Percentiles rank a stretch among this genome's conserved stretches.
These are phyloP conservation scores for Fagopyrum homotropicum DNA, from an alignment of 148 eudicot species.

Conservation along the genomic window DNA sequence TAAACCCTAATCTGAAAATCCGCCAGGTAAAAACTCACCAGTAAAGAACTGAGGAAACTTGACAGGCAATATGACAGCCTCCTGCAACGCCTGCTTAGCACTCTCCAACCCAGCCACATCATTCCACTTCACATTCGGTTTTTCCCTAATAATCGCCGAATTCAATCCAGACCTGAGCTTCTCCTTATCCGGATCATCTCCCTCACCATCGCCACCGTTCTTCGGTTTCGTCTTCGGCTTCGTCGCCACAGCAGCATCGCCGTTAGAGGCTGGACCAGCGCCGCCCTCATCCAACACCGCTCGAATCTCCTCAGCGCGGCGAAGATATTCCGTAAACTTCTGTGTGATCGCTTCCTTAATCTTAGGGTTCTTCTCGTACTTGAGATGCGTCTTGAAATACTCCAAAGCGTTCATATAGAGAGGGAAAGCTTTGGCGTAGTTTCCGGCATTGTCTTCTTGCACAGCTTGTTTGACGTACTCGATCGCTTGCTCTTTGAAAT, in stretches of 20 bases:
- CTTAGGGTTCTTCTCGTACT: constrained; percentile 94
- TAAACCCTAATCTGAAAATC: neutral
- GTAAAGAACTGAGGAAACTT: constrained; percentile 96
- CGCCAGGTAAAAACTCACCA: constrained; percentile 33
- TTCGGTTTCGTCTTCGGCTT: constrained; percentile 74
- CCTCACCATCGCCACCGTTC: constrained; percentile 62
- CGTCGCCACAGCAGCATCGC: constrained; percentile 75
- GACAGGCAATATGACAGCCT: constrained; percentile 94
- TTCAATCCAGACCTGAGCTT: constrained; percentile 80
- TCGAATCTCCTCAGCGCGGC: constrained; percentile 95
- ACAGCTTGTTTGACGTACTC: constrained; percentile 95
- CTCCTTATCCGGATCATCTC: constrained; percentile 81
- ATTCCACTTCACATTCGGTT: constrained; percentile 95
- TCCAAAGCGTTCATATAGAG: constrained; percentile 92
- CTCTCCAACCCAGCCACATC: constrained; percentile 97
- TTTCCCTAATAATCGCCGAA: constrained; percentile 88
- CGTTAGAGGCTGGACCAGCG: constrained; percentile 54
- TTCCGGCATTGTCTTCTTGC: constrained; percentile 87
- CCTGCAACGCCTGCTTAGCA: constrained; percentile 96
- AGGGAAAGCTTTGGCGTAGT: constrained; percentile 88
- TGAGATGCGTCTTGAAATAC: constrained; percentile 82
- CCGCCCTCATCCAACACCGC: constrained; percentile 89
- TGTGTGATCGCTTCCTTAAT: constrained; percentile 83
- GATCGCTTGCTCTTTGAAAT: constrained; percentile 97
- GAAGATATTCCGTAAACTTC: constrained; percentile 87